These are phyloP conservation scores for Piloderma croceum DNA, from an alignment of 768 basidiomycete species.

Conservation along the genomic window DNA sequence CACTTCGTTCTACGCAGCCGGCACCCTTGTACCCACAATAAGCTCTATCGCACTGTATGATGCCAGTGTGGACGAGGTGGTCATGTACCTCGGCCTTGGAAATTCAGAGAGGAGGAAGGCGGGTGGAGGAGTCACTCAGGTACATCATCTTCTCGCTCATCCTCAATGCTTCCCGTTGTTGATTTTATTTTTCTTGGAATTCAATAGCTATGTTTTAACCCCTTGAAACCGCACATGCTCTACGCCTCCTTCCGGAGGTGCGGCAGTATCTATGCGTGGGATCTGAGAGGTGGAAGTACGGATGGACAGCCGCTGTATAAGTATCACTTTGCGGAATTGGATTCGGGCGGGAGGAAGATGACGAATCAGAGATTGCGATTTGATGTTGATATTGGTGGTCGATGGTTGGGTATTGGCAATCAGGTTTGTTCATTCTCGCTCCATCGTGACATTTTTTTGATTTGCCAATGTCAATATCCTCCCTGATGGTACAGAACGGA, in stretches of 20 bases:
- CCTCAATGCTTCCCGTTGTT: not conserved
- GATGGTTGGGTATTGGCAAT: slow-evolving; percentile 59
- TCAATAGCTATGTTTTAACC: slow-evolving; percentile 71
- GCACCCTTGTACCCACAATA: slow-evolving; percentile 37
- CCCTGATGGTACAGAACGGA: slow-evolving; percentile 42
- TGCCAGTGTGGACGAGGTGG: slow-evolving; percentile 1
- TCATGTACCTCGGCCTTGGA: slow-evolving; percentile 2
- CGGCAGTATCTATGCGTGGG: slow-evolving; percentile 68
- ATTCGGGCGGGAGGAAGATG: no score
- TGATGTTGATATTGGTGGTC: slow-evolving; percentile 66
- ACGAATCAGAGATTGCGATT: slow-evolving; percentile 81
- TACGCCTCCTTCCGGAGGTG: slow-evolving; percentile 75
- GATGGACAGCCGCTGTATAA: not conserved
- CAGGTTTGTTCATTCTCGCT: slow-evolving; percentile 42
- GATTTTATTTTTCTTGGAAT: slow-evolving; percentile 2
- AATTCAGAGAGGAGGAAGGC: slow-evolving; percentile 7
- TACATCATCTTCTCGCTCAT: slow-evolving; percentile 17
- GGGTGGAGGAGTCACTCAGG: slow-evolving; percentile 50
- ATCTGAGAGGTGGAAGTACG: slow-evolving; percentile 55
- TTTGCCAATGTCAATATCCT: slow-evolving; percentile 2
- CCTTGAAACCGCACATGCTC: slow-evolving; percentile 59
- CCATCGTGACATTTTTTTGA: not conserved
- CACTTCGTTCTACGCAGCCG: slow-evolving; percentile 75
- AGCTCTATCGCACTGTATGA: not conserved
- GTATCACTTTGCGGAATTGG: no score